phyloP scores from a whole-genome alignment of 2,329 filamentous ascomycete species.

The Penicillium decumbens region DNA sequence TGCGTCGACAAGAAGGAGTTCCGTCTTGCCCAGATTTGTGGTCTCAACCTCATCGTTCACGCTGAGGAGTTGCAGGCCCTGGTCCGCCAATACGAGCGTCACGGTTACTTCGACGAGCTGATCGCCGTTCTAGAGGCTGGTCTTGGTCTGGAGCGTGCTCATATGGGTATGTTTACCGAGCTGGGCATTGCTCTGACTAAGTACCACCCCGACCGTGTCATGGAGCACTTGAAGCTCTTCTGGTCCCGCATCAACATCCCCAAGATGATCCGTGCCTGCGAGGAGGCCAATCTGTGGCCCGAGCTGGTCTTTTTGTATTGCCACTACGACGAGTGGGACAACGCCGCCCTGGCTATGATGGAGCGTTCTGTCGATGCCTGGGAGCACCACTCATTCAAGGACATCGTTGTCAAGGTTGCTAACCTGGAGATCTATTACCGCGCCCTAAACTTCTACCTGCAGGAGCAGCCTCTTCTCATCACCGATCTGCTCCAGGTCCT shows the following conservation, averaged over 20 bases:
- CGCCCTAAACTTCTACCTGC: conserved; percentile 91
- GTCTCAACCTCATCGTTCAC: conserved; percentile 95
- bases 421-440: conserved; percentile 99
- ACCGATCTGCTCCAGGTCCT: conserved; percentile 92
- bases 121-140: conserved; percentile 92
- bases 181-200: conserved; percentile 87
- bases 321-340: conserved; percentile 98
- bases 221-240: conserved; percentile 99
- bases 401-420: conserved; percentile 94
- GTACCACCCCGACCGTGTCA: conserved; percentile 90
- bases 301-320: conserved; percentile 97
- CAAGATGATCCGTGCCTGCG: conserved; percentile 88
- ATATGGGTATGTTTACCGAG: conserved; percentile 97
- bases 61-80: conserved; percentile 90
- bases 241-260: conserved; percentile 97
- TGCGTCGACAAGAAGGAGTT: conserved; percentile 98
- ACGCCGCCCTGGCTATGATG: conserved; percentile 95
- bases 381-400: conserved; percentile 99
- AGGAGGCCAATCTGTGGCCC: conserved; percentile 94
- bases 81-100: conserved; percentile 92
- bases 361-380: conserved; percentile 95
- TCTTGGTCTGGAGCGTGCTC: conserved; percentile 81
- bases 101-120: conserved; percentile 97
- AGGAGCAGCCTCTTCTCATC: conserved; percentile 90
- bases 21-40: conserved; percentile 96